These are phyloP conservation scores for Ophiostoma quercus DNA, from an alignment of 2,329 filamentous ascomycete species.

Conservation along the genomic window DNA sequence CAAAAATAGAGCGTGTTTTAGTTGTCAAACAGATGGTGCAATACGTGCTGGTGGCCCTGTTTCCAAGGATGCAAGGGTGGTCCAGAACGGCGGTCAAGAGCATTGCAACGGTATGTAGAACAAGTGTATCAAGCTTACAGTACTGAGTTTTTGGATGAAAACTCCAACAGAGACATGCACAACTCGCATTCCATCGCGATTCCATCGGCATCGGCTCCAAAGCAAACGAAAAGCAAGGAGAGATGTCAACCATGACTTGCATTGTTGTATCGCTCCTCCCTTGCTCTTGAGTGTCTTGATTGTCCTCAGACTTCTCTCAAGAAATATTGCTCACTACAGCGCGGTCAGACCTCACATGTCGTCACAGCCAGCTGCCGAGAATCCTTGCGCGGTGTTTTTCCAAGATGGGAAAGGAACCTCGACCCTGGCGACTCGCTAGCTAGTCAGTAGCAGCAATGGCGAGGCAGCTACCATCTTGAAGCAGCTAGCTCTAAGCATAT, in stretches of 20 bases:
- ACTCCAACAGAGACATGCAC: neutral
- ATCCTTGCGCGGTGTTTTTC: conserved; percentile 12
- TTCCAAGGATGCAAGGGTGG: conserved; percentile 12
- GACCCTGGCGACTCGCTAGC: neutral
- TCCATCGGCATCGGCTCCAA: neutral
- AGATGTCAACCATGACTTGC: neutral
- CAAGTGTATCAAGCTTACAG: neutral
- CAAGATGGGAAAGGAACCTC: neutral
- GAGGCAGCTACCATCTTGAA: too few species aligned
- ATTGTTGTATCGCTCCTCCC: neutral
- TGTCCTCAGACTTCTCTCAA: neutral
- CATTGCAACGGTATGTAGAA: conserved; percentile 11
- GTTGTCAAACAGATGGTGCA: neutral
- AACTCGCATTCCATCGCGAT: neutral
- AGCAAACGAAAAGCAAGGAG: neutral
- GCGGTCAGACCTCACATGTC: conserved; percentile 2
- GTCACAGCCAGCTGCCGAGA: conserved; percentile 3
- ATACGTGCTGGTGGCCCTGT: neutral
- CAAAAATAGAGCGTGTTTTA: neutral
- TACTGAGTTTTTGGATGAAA: too few species aligned
- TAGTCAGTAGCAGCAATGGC: too few species aligned
- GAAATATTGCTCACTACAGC: too few species aligned
- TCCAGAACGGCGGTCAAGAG: conserved; percentile 13
- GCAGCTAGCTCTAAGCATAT: neutral
- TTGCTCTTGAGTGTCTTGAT: neutral